These are phyloP conservation scores for Boletus tomentosulus DNA, from an alignment of 768 basidiomycete species.

Conservation along the genomic window DNA sequence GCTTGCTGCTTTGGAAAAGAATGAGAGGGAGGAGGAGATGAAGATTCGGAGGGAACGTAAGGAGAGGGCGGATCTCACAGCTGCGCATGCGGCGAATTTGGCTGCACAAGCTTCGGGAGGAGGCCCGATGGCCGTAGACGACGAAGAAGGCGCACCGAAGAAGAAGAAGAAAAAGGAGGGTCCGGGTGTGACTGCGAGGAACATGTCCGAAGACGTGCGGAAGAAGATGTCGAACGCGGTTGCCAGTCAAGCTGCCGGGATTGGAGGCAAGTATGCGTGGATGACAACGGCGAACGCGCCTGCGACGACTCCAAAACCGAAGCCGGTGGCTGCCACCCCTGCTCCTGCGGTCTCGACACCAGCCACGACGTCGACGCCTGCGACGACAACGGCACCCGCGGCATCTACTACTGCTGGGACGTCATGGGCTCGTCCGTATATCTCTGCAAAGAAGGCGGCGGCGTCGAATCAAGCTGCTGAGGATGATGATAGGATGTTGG, in stretches of 20 bases:
- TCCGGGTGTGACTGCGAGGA: constrained; percentile 77
- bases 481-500: constrained; percentile 52
- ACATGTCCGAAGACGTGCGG: constrained; percentile 87
- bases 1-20: constrained; percentile 66
- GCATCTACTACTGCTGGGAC: constrained; percentile 19
- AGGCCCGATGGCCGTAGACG: constrained; percentile 32
- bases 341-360: constrained; percentile 26
- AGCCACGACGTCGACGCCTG: constrained; percentile 24
- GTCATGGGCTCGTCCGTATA: constrained; percentile 62
- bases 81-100: constrained; percentile 62
- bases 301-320: constrained; percentile 38
- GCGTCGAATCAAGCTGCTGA: constrained; percentile 39
- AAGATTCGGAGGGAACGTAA: constrained; percentile 71
- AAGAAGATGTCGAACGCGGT: constrained; percentile 92
- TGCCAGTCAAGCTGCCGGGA: constrained; percentile 83
- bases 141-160: constrained; percentile 61
- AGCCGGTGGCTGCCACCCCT: constrained; percentile 31
- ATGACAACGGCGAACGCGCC: constrained; percentile 66
- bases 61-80: constrained; percentile 68
- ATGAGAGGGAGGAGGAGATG: constrained; percentile 82
- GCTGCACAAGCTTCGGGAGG: constrained; percentile 51
- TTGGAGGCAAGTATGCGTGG: constrained; percentile 83
- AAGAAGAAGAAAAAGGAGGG: constrained; percentile 81
- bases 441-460: constrained; percentile 46
- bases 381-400: constrained; percentile 32